Conservation (phyloP, 2,329 filamentous ascomycete genomes). For the Beauveria caledonica region DNA sequence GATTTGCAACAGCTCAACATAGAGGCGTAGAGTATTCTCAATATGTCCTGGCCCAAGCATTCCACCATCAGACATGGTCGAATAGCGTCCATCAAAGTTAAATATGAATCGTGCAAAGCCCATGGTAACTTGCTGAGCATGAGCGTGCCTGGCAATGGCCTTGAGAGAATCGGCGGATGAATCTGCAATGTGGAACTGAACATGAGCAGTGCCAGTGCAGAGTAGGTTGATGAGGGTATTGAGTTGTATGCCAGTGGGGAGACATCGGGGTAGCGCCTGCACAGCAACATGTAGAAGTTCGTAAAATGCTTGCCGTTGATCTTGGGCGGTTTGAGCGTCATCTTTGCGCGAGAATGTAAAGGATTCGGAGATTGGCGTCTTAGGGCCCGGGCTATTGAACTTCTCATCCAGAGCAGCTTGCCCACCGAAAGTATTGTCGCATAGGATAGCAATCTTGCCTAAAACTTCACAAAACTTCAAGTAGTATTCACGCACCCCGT, state of each 20-base stretch:
- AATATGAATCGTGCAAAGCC: slow-evolving; percentile 97
- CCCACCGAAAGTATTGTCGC: slow-evolving; percentile 93
- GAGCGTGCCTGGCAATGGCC: slow-evolving; percentile 85
- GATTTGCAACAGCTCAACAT: slow-evolving; percentile 87
- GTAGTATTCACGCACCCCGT: slow-evolving; percentile 78
- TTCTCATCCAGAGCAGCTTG: slow-evolving; percentile 95
- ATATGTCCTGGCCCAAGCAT: slow-evolving; percentile 93
- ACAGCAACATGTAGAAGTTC: slow-evolving; percentile 92
- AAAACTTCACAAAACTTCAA: slow-evolving; percentile 88
- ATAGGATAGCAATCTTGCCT: slow-evolving; percentile 91
- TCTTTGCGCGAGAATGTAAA: slow-evolving; percentile 86
- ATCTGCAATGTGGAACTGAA: slow-evolving; percentile 82
- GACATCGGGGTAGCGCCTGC: slow-evolving; percentile 86
- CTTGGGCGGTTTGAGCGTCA: slow-evolving; percentile 60
- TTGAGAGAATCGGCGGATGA: slow-evolving; percentile 92
- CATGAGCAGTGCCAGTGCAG: slow-evolving; percentile 93
- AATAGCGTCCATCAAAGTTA: slow-evolving; percentile 94
- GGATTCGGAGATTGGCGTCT: slow-evolving; percentile 89
- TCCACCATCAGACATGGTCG: slow-evolving; percentile 95
- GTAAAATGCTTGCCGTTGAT: slow-evolving; percentile 91
- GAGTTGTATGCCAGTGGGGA: slow-evolving; percentile 85
- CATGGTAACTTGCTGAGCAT: slow-evolving; percentile 92
- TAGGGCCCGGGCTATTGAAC: slow-evolving; percentile 76
- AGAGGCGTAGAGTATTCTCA: slow-evolving; percentile 84
- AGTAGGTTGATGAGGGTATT: slow-evolving; percentile 89